A percentile compares a stretch with the other conserved stretches of the same genome.
These are phyloP conservation scores for Yueomyces sinensis DNA, from an alignment of 805 yeast genomes.

Conservation along the genomic window DNA sequence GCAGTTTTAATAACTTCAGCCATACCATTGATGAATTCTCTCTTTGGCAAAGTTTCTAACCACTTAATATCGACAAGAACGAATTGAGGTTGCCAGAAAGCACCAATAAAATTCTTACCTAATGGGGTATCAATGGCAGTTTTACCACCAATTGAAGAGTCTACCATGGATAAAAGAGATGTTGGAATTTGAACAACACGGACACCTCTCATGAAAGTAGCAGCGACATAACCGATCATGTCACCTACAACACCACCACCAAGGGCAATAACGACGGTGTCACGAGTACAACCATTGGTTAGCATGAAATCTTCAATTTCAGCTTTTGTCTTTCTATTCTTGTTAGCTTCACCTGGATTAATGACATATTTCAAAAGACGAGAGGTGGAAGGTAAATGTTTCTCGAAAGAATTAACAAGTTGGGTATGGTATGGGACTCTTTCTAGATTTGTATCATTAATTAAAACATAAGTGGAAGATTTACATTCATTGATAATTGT, in stretches of 20 bases:
- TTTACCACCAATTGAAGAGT: constrained; percentile 95
- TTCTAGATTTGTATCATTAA: constrained; percentile 74
- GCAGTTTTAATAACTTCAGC: constrained; percentile 97
- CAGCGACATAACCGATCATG: constrained; percentile 98
- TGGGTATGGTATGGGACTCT: constrained; percentile 46
- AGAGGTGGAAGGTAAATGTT: constrained; percentile 34
- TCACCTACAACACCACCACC: constrained; percentile 99
- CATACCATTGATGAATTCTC: constrained; percentile 97
- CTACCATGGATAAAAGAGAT: constrained; percentile 90
- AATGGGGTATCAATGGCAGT: constrained; percentile 95
- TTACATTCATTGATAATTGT: constrained; percentile 48
- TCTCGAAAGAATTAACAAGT: constrained; percentile 31
- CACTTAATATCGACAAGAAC: constrained; percentile 82
- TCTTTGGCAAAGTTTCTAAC: constrained; percentile 74
- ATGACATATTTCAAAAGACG: constrained; percentile 65
- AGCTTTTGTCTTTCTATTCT: constrained; percentile 81
- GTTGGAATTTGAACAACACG: constrained; percentile 91
- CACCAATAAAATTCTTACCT: constrained; percentile 93
- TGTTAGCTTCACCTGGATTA: constrained; percentile 88
- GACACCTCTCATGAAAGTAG: constrained; percentile 97
- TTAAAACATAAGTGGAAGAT: constrained; percentile 84
- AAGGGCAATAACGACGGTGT: constrained; percentile 83
- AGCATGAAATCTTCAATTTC: constrained; percentile 83
- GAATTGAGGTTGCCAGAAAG: constrained; percentile 91
- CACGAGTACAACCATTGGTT: constrained; percentile 81